Percentiles rank a stretch among this genome's conserved stretches.
phyloP scores from a whole-genome alignment of 345 rosid genomes.

The Linum lewisii region DNA sequence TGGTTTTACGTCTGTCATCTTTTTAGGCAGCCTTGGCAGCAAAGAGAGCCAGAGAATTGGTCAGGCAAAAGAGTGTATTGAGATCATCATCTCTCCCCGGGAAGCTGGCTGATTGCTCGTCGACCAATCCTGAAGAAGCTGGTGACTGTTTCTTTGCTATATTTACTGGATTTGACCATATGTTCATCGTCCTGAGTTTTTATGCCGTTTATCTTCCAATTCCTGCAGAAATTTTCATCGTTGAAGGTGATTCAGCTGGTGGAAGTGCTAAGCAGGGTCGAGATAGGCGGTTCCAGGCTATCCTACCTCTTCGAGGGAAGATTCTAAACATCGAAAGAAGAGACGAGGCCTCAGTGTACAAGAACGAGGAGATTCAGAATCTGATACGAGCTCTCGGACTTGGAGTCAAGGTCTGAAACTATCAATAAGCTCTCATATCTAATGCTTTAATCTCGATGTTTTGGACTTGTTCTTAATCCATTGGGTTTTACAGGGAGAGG shows the following conservation, averaged over 20 bases:
- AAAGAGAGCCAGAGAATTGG: conserved; percentile 93
- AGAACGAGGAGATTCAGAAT: conserved; percentile 95
- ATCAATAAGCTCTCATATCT: background rate
- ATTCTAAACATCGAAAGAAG: conserved; percentile 86
- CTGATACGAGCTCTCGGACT: conserved; percentile 92
- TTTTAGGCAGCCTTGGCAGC: conserved; percentile 97
- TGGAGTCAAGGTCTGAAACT: conserved; percentile 77
- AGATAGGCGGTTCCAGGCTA: conserved; percentile 97
- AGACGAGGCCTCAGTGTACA: conserved; percentile 98
- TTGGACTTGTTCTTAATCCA: conserved; percentile 6
- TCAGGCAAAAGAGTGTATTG: conserved; percentile 79
- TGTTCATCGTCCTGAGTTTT: background rate
- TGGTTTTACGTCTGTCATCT: conserved; percentile 5
- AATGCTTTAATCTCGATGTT: background rate
- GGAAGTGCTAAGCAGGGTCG: conserved; percentile 99
- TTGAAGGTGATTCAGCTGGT: conserved; percentile 99
- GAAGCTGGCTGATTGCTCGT: conserved; percentile 95
- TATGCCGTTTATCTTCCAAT: conserved; percentile 1
- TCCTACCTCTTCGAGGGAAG: conserved; percentile 96
- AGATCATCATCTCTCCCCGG: conserved; percentile 97
- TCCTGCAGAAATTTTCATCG: conserved; percentile 82
- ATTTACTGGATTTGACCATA: background rate
- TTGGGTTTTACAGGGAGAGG: conserved; percentile 75
- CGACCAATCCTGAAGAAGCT: conserved; percentile 80
- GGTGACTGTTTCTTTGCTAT: conserved; percentile 32